Evolutionary conservation across 805 yeast genomes (phyloP), one percentile per base, ranked within the genome.

Genomic region (Lachancea thermotolerans): DNA sequence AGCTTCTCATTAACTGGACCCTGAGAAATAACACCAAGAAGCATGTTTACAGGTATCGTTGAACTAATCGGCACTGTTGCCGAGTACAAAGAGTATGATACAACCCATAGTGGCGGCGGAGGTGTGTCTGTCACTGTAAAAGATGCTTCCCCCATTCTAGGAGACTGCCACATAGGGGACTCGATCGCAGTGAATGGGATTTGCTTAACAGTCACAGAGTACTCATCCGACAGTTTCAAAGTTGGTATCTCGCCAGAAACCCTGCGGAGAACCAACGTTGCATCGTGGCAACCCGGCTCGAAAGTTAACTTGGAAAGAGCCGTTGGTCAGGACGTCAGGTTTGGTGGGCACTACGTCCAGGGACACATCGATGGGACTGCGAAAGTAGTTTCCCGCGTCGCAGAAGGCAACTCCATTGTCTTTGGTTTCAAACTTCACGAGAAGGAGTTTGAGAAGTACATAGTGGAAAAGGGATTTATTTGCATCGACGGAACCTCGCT

Each of bases 281-380:
- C 89, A 1, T 65, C 65, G 9, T 73, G 91, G 62, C 59, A 54
- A 17, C 39, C 46, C 0, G 90, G 87, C 1, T 62, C 75, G 15
- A 73, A 72, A 47, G 96, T 93, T 16, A 91, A 93, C 61, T 70
- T 91, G 49, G 99, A 93, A 64, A 73, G 99, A 48, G 99, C 99
- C 0, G 88, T 93, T 29, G 72, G 70, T 3, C 63, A 57, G 40
- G 87, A 85, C 43, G 86, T 81, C 6, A 72, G 99, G 51, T 79
- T 90, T 57, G 99, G 99, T 18, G 99, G 99, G 0, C 99, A 93
- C 65, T 78, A 91, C 51, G 99, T 93, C 2, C 99, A 93, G 58
- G 99, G 99, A 5, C 99, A 93, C 68, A 88, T 93, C 27, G 99
- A 93, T 62, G 86, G 96, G 0, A 74, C 82, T 31, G 96, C 96